A percentile compares a stretch with the other conserved stretches of the same genome.
phyloP scores from a whole-genome alignment of 306 rosid genomes.

The Gillenia trifoliata region DNA sequence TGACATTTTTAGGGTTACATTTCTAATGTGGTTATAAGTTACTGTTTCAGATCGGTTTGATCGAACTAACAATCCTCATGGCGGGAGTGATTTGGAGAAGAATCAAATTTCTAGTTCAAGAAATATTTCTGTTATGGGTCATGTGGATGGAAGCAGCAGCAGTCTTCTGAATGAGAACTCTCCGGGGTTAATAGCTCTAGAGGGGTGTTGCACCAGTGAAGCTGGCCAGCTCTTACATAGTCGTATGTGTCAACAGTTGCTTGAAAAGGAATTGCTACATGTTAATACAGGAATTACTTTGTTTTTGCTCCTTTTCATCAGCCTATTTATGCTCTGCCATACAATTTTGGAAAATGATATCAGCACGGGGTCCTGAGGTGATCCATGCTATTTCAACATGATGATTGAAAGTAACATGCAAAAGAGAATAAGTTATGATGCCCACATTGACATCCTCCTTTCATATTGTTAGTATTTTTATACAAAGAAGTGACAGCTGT shows the following conservation, averaged over 20 bases:
- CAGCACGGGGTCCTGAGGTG: neutral
- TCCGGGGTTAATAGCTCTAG: constrained; percentile 40
- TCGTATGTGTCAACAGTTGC: constrained; percentile 39
- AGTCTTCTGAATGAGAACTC: constrained; percentile 44
- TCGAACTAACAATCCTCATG: constrained; percentile 43
- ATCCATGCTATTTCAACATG: neutral
- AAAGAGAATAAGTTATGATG: neutral
- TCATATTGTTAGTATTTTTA: neutral
- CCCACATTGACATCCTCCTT: neutral
- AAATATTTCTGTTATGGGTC: constrained; percentile 38
- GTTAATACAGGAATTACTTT: too few species aligned
- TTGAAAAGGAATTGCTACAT: neutral
- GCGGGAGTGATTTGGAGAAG: constrained; percentile 62
- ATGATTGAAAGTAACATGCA: neutral
- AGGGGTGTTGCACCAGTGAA: constrained; percentile 56
- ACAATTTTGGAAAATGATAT: too few species aligned
- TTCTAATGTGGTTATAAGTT: constrained; percentile 8
- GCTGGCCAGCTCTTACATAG: constrained; percentile 56
- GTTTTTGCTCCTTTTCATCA: too few species aligned
- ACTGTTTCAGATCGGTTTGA: constrained; percentile 52
- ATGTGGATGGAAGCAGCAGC: constrained; percentile 44
- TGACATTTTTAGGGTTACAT: constrained; percentile 5
- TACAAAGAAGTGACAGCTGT: too few species aligned
- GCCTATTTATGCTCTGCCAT: too few species aligned
- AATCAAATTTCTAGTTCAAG: constrained; percentile 46